phyloP scores from a whole-genome alignment of 768 basidiomycete species.

The Butyriboletus loyo region DNA sequence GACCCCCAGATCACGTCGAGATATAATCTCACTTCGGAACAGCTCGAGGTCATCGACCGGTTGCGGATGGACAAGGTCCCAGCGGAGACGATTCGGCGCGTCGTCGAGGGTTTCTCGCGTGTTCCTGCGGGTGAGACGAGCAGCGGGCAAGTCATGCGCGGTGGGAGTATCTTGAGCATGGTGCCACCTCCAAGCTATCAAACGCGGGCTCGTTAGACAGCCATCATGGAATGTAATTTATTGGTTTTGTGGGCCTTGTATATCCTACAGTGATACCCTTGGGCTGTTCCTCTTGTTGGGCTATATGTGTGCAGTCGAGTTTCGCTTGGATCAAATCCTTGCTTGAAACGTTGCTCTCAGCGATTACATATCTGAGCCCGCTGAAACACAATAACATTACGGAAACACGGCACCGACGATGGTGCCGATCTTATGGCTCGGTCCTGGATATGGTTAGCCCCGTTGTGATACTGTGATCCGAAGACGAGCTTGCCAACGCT shows the following conservation, averaged over 20 bases:
- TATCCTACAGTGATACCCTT: not conserved
- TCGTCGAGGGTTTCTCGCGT: conserved; percentile 10
- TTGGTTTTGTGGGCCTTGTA: not conserved
- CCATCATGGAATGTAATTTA: too few species aligned
- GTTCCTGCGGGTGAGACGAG: not conserved
- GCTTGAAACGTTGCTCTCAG: not conserved
- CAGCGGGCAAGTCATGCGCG: not conserved
- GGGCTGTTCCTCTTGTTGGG: not conserved
- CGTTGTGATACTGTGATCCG: conserved; percentile 5
- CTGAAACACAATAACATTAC: not conserved
- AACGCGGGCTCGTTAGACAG: not conserved
- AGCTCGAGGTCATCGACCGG: conserved; percentile 11
- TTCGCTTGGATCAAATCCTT: not conserved
- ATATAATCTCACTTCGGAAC: conserved; percentile 10
- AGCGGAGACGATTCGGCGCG: conserved; percentile 12
- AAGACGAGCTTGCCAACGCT: too few species aligned
- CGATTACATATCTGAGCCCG: not conserved
- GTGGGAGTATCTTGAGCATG: conserved; percentile 2
- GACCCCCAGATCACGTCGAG: not conserved
- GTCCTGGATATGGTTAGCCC: not conserved
- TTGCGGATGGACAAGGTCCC: conserved; percentile 10
- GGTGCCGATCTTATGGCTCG: conserved; percentile 7
- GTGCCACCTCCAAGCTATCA: conserved; percentile 22
- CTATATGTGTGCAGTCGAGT: too few species aligned
- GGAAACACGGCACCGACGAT: too few species aligned